Percentiles rank a stretch among this genome's conserved stretches.
Evolutionary conservation across 305 asterid species (phyloP).

Genomic region (Nicotiana rustica): DNA sequence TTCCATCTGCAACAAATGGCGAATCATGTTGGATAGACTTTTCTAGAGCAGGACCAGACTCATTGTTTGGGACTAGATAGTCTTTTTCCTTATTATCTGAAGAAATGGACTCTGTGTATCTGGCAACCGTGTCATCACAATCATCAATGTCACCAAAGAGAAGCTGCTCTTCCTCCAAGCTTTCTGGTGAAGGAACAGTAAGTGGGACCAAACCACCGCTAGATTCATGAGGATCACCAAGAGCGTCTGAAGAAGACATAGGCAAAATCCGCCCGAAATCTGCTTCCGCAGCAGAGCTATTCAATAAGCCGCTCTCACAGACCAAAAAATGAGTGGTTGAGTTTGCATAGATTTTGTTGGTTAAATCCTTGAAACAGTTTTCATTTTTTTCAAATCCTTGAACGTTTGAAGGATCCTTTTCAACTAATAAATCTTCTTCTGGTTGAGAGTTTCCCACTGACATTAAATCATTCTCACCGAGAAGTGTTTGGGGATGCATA

Average conservation of each 20-base stretch:
- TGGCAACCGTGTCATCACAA: slow-evolving; percentile 36
- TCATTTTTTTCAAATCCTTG: slow-evolving; percentile 41
- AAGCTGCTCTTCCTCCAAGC: slow-evolving; percentile 60
- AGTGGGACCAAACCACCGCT: slow-evolving; percentile 36
- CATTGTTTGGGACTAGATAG: slow-evolving; percentile 42
- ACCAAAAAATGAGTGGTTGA: slow-evolving; percentile 44
- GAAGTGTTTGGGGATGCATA: slow-evolving; percentile 33
- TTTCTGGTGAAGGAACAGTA: slow-evolving; percentile 44
- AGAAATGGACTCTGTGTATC: slow-evolving; percentile 26
- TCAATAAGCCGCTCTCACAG: slow-evolving; percentile 45
- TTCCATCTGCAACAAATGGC: slow-evolving; percentile 40
- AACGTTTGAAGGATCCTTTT: slow-evolving; percentile 40
- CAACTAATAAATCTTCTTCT: slow-evolving; percentile 35
- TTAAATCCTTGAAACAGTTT: slow-evolving; percentile 43
- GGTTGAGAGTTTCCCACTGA: slow-evolving; percentile 41
- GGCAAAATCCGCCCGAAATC: slow-evolving; percentile 42
- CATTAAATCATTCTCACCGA: slow-evolving; percentile 35
- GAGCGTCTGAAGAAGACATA: slow-evolving; percentile 41
- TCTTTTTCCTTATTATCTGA: slow-evolving; percentile 44
- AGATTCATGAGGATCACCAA: slow-evolving; percentile 39
- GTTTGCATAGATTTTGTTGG: slow-evolving; percentile 32
- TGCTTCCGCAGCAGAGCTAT: slow-evolving; percentile 46
- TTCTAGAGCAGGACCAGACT: slow-evolving; percentile 45
- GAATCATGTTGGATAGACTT: slow-evolving; percentile 49
- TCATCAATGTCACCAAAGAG: slow-evolving; percentile 66